phyloP scores from a whole-genome alignment of 2,329 filamentous ascomycete species.

The Colletotrichum sp. region DNA sequence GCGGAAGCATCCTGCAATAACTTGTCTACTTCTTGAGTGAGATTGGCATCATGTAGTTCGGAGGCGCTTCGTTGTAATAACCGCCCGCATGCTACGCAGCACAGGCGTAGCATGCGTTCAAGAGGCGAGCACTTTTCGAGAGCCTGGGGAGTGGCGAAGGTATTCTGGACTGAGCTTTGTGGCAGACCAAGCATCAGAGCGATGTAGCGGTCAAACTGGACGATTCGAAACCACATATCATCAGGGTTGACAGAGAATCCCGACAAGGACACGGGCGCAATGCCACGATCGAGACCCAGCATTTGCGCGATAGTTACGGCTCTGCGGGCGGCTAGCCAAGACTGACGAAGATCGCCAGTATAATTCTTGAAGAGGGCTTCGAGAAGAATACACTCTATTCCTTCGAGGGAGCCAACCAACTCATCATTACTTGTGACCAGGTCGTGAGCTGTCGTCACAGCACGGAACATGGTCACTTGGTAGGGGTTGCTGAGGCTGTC shows the following conservation, averaged over 20 bases:
- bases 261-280: background rate
- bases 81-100: slow-evolving; percentile 31
- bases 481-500: slow-evolving; percentile 18
- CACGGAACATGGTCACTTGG: slow-evolving; percentile 30
- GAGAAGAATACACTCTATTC: slow-evolving; percentile 55
- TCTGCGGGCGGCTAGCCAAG: slow-evolving; percentile 50
- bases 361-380: slow-evolving; percentile 53
- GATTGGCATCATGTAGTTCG: slow-evolving; percentile 23
- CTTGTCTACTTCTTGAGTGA: slow-evolving; percentile 36
- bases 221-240: slow-evolving; percentile 41
- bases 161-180: slow-evolving; percentile 27
- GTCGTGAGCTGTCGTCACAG: slow-evolving; percentile 32
- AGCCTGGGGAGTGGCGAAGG: background rate
- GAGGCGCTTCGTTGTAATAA: slow-evolving; percentile 43
- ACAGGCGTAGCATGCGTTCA: slow-evolving; percentile 31
- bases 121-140: slow-evolving; percentile 31
- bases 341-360: slow-evolving; percentile 47
- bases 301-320: slow-evolving; percentile 50
- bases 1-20: slow-evolving; percentile 34
- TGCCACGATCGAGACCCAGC: slow-evolving; percentile 36
- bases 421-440: slow-evolving; percentile 52
- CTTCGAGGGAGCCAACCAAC: slow-evolving; percentile 48
- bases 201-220: slow-evolving; percentile 41
- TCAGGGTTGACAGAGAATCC: slow-evolving; percentile 5
- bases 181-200: slow-evolving; percentile 46